Base-by-base conservation (phyloP, 257 asterid species). In the Solanum pinnatisectum region DNA sequence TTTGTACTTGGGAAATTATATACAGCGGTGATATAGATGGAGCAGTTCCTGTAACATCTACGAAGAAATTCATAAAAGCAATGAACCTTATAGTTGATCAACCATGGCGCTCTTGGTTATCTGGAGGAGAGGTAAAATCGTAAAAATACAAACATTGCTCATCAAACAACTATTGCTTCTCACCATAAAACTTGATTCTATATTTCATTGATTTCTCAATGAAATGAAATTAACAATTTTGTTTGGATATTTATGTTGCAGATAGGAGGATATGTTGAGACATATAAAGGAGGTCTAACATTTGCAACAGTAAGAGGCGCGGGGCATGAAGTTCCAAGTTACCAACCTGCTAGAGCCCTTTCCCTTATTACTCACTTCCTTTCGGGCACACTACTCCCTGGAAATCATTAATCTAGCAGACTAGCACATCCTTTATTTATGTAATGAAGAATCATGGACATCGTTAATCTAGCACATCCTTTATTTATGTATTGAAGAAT, bases 31-130 rank as follows among this genome's bases (percentile, higher is more conserved):
- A 88, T 33, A 60, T 22, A 5, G 88, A 88, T 84, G 90, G 88
- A 88, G 23, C n/a, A 20, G 90, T 88, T 4, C 90, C 90, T 4
- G 90, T 88, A 52, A 88, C 90, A 20, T 88, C 90, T 20, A 16
- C 90, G 30, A 65, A 85, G 46, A 84, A 44, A 40, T 88, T 82
- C 4, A 74, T 84, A 4, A n/a, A 84, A 22, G 88, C 30, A 25
- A 88, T 88, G 71, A 85, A 88, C 13, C 82, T 88, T 36, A 40
- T 49, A 2, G 84, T 88, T 33, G 52, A 77, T 7, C 44, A 73
- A 35, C 13, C 81, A 7, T 74, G 86, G 88, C 78, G 72, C 70
- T 87, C 86, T 46, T 88, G 90, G 90, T 40, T 49, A n/a, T 37
- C 74, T 16, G 14, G 56, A 15, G 70, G 79, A 84, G 90, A 88